Evolutionary conservation across 495 filamentous ascomycete genomes (phyloP), one percentile per base, ranked within the genome.

Genomic region (Trichocladium antarcticum): DNA sequence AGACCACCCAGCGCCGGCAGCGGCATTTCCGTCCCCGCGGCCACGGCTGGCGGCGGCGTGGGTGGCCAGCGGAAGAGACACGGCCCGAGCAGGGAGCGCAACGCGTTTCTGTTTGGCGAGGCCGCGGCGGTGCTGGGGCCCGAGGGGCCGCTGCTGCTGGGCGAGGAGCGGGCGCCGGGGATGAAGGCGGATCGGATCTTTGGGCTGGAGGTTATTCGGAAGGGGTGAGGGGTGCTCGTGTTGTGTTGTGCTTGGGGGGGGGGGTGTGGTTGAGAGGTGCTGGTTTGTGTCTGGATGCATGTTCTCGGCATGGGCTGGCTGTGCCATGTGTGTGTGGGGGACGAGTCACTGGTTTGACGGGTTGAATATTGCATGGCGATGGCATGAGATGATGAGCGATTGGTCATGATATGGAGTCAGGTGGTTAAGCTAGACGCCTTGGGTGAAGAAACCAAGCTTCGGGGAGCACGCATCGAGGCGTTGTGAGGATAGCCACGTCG

Each of bases 31-130:
- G 6, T 39, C 42, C 0, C 17, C 29, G n/a, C 19, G 53, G 14
- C 52, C 57, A 1, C 43, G 27, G 27, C 31, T 14, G 9, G 31
- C 31, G 31, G 48, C 38, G 20, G 42, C 24, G 32, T 34, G 31
- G 20, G 24, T 16, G 22, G 37, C 42, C 59, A 62, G 43, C 53
- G 58, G 42, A 65, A 72, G 56, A 66, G 70, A 5, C 61, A 61
- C 1, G 74, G 65, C 49, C 66, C 65, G 2, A 70, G 56, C 42
- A 69, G 74, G 52, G 75, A 76, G 50, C 66, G 70, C 39, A 74
- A 74, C 34, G 74, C 74, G 5, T 79, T 79, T 52, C 60, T 79
- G 15, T 79, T 79, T 59, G 75, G 74, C 10, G 75, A 79, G 32
- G 68, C 67, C 6, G 58, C 64, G 27, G 53, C 59, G 10, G 66